Evolutionary conservation across 345 rosid species (phyloP), one percentile per base, ranked within the genome.

Genomic region (Draba incana): DNA sequence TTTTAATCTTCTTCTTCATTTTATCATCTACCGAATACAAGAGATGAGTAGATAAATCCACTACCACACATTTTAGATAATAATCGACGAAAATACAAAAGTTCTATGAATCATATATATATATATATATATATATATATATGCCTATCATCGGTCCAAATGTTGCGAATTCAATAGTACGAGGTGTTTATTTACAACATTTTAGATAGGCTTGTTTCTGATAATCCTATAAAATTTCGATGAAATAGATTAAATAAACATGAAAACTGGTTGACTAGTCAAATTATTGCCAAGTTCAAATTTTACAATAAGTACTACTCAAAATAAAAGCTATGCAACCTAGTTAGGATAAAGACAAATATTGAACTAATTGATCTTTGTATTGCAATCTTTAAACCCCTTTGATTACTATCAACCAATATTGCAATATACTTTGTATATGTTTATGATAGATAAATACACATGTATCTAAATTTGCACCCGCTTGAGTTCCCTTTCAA

Each of bases 261-360:
- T 35, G 50, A 39, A 64, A 33, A 57, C 39, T 49, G 53, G 48
- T 57, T 66, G 77, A 72, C 60, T 52, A 42, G 77, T 72, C 71
- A 65, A 72, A 57, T 57, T 65, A 57, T 57, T 57, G 54, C 39
- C 59, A 28, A 31, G 8, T 24, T 31, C 31, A 28, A 25, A n/a
- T 3, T 62, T 63, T 54, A 64, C 44, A 56, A 62, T 62, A 71
- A 14, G 16, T 37, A 63, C 42, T 56, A 16, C 23, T 64, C 51
- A 45, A 71, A 71, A 25, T 63, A 71, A 43, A 71, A 28, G 64
- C 64, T 71, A 39, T 27, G 35, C 3, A 64, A 39, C 58, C 64
- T 56, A 55, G 35, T 28, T 8, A 16, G 37, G 35, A n/a, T 55
- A 24, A 37, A 16, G 2, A 39, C 33, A 69, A 9, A 23, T 31